These are phyloP conservation scores for Huntiella decipiens DNA, from an alignment of 2,329 filamentous ascomycete genomes.

Conservation along the genomic window DNA sequence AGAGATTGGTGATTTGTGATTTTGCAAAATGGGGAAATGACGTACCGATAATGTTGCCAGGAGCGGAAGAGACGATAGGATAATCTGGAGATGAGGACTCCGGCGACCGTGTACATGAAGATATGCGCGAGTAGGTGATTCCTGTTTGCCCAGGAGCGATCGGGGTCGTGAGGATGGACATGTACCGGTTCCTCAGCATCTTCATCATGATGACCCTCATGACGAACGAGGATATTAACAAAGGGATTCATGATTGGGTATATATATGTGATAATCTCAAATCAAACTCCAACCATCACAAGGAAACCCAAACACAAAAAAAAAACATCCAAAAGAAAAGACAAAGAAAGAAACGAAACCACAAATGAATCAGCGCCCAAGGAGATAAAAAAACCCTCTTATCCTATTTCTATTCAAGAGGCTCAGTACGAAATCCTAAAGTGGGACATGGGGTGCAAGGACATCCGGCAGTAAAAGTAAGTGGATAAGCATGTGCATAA, in stretches of 20 bases:
- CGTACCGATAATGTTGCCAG: constrained; percentile 6
- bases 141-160: constrained; percentile 9
- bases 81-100: constrained; percentile 5
- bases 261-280: too few relatives aligned
- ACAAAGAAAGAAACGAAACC: not conserved
- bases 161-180: constrained; percentile 3
- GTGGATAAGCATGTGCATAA: too few relatives aligned
- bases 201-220: constrained; percentile 9
- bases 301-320: not conserved
- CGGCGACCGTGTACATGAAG: constrained; percentile 1
- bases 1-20: not conserved
- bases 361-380: too few relatives aligned
- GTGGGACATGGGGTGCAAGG: too few relatives aligned
- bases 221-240: constrained; percentile 2
- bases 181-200: constrained; percentile 4
- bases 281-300: too few relatives aligned
- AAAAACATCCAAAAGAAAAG: not conserved
- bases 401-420: too few relatives aligned
- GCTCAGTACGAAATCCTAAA: too few relatives aligned
- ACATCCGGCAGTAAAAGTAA: too few relatives aligned
- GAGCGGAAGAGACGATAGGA: constrained; percentile 1
- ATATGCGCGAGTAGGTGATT: constrained; percentile 9
- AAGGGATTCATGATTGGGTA: too few relatives aligned
- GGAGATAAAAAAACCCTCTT: too few relatives aligned
- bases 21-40: not conserved